Percentiles rank a stretch among this genome's conserved stretches.
Evolutionary conservation across 1,139 yeast species (phyloP).

Genomic region (Yamadazyma siamensis): DNA sequence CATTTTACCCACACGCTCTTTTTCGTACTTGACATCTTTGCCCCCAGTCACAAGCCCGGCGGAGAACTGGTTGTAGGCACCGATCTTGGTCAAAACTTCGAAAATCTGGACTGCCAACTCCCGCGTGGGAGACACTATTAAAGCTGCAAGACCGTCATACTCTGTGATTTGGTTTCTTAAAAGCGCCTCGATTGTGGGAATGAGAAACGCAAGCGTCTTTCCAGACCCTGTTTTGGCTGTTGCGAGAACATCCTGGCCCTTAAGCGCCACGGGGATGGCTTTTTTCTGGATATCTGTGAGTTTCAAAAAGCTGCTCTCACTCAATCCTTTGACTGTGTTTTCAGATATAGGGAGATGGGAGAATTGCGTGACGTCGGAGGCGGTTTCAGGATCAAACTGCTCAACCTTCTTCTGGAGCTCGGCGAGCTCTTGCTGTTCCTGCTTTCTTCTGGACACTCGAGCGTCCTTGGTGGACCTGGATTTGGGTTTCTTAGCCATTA

Average conservation of each 20-base stretch:
- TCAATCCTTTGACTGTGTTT: slow-evolving; percentile 67
- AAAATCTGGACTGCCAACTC: slow-evolving; percentile 93
- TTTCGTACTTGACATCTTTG: slow-evolving; percentile 83
- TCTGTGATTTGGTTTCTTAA: slow-evolving; percentile 79
- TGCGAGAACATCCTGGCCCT: slow-evolving; percentile 81
- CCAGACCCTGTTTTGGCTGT: slow-evolving; percentile 98
- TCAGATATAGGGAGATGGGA: slow-evolving; percentile 73
- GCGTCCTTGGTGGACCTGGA: slow-evolving; percentile 8
- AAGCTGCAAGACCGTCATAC: slow-evolving; percentile 88
- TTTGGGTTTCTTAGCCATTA: slow-evolving; percentile 10
- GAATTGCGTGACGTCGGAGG: slow-evolving; percentile 37
- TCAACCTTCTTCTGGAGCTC: slow-evolving; percentile 46
- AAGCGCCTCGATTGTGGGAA: slow-evolving; percentile 77
- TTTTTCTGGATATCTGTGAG: slow-evolving; percentile 85
- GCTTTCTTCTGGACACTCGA: slow-evolving; percentile 22
- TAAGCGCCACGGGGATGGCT: slow-evolving; percentile 72
- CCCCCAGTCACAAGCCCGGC: slow-evolving; percentile 98
- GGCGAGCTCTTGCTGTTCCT: slow-evolving; percentile 45
- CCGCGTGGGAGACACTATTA: slow-evolving; percentile 89
- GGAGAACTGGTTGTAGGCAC: slow-evolving; percentile 73
- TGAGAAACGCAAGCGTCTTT: slow-evolving; percentile 84
- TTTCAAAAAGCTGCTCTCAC: slow-evolving; percentile 65
- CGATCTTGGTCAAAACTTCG: slow-evolving; percentile 83
- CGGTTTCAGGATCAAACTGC: slow-evolving; percentile 44
- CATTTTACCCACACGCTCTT: slow-evolving; percentile 77